A percentile compares a stretch with the other conserved stretches of the same genome.
Evolutionary conservation across 192 early-diverging fungal species (phyloP).

Genomic region (Coemansia reversa): DNA sequence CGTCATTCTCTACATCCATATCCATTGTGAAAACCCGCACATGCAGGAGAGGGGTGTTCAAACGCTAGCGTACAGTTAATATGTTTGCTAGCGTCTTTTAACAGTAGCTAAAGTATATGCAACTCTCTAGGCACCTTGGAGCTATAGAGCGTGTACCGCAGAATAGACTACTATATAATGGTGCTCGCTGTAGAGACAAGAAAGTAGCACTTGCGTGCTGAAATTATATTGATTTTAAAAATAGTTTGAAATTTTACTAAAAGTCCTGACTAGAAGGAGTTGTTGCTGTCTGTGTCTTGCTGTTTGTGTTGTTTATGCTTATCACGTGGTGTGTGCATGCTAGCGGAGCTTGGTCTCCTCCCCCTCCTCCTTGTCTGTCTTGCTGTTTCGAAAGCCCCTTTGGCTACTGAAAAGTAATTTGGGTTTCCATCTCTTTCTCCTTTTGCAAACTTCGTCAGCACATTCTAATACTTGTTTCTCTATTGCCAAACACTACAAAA

Average conservation of each 20-base stretch:
- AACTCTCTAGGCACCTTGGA: background rate
- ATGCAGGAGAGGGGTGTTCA: background rate
- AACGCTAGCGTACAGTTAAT: background rate
- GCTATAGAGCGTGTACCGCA: background rate
- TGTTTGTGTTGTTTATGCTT: background rate
- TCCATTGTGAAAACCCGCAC: background rate
- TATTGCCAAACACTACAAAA: background rate
- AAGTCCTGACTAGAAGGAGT: background rate
- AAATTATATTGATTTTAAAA: background rate
- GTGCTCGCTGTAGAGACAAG: background rate
- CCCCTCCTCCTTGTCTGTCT: background rate
- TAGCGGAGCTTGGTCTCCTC: background rate
- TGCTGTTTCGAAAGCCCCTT: background rate
- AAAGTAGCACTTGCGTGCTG: background rate
- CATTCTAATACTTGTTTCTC: background rate
- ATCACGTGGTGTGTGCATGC: background rate
- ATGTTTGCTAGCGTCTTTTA: background rate
- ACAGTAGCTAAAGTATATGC: background rate
- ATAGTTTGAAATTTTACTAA: background rate
- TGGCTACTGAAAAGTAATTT: background rate
- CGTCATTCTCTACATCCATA: constrained; percentile 14
- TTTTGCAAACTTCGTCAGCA: background rate
- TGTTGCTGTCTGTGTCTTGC: background rate
- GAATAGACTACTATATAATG: background rate
- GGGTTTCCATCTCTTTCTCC: background rate